A percentile compares a stretch with the other conserved stretches of the same genome.
Conservation (phyloP, 2,329 filamentous ascomycete genomes). For the Phaeosphaeriaceae sp. region DNA sequence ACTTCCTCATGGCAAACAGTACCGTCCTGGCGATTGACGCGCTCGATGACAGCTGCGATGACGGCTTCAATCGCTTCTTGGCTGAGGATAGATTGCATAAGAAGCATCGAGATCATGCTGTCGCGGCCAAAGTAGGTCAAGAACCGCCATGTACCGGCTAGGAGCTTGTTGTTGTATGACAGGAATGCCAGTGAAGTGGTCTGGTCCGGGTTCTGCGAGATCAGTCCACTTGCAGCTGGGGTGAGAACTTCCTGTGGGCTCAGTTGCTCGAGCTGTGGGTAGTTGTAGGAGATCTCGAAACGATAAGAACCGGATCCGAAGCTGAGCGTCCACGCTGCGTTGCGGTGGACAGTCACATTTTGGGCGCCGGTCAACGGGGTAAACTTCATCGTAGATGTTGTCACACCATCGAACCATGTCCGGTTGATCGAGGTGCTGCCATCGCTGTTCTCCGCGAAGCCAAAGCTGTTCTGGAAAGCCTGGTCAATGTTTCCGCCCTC, state of each 20-base stretch:
- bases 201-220: conserved; percentile 54
- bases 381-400: conserved; percentile 61
- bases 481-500: conserved; percentile 63
- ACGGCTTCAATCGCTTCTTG: conserved; percentile 66
- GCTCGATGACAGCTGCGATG: conserved; percentile 65
- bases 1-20: conserved; percentile 70
- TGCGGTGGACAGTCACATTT: conserved; percentile 17
- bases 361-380: conserved; percentile 28
- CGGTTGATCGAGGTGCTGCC: conserved; percentile 59
- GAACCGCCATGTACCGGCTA: conserved; percentile 70
- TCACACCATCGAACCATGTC: conserved; percentile 68
- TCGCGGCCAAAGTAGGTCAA: conserved; percentile 72
- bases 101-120: conserved; percentile 65
- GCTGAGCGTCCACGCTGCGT: conserved; percentile 48
- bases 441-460: conserved; percentile 47
- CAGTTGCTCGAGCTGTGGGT: conserved; percentile 65
- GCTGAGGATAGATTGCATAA: conserved; percentile 65
- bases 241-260: conserved; percentile 59
- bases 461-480: conserved; percentile 62
- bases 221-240: conserved; percentile 54
- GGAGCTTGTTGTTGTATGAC: conserved; percentile 67
- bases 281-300: conserved; percentile 67
- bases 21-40: conserved; percentile 65
- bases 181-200: conserved; percentile 65
- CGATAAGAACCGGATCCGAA: conserved; percentile 63